Conservation (phyloP, 352 stramenopile genomes). For the Peronospora destructor region DNA sequence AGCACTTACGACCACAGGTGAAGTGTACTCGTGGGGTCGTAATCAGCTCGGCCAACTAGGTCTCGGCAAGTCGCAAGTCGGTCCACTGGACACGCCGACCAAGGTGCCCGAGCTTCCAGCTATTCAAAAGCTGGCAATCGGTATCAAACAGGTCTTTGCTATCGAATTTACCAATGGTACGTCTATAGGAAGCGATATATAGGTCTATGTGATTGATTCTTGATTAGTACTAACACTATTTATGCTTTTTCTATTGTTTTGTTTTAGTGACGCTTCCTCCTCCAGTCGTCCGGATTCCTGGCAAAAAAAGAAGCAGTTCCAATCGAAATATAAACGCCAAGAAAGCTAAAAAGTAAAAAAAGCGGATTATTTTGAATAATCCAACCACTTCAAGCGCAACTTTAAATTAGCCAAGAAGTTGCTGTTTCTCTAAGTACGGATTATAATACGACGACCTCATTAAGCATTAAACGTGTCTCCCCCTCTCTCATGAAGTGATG, state of each 20-base stretch:
- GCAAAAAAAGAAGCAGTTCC: constrained; percentile 23
- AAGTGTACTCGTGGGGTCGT: constrained; percentile 70
- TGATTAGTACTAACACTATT: too few species aligned
- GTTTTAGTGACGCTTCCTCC: constrained; percentile 44
- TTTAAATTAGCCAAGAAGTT: neutral
- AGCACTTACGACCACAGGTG: constrained; percentile 39
- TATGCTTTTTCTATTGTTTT: neutral
- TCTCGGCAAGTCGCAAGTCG: constrained; percentile 33
- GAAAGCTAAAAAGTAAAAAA: constrained; percentile 32
- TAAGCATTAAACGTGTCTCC: too few species aligned
- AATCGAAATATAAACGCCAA: constrained; percentile 13
- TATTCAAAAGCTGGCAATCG: constrained; percentile 59
- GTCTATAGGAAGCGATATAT: too few species aligned
- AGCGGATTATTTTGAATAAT: neutral
- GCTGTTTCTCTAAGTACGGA: constrained; percentile 11
- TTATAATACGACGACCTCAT: constrained; percentile 1
- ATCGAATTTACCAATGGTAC: constrained; percentile 71
- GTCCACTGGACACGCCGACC: constrained; percentile 37
- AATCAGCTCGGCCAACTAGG: constrained; percentile 67
- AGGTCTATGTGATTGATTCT: too few species aligned
- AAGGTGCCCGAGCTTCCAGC: constrained; percentile 43
- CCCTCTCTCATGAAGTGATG: constrained; percentile 11
- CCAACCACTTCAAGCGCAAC: too few species aligned
- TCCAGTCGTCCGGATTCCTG: constrained; percentile 19
- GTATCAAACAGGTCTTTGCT: constrained; percentile 70